A percentile compares a stretch with the other conserved stretches of the same genome.
Evolutionary conservation across 495 filamentous ascomycete species (phyloP).

Genomic region (Penicillium goetzii): DNA sequence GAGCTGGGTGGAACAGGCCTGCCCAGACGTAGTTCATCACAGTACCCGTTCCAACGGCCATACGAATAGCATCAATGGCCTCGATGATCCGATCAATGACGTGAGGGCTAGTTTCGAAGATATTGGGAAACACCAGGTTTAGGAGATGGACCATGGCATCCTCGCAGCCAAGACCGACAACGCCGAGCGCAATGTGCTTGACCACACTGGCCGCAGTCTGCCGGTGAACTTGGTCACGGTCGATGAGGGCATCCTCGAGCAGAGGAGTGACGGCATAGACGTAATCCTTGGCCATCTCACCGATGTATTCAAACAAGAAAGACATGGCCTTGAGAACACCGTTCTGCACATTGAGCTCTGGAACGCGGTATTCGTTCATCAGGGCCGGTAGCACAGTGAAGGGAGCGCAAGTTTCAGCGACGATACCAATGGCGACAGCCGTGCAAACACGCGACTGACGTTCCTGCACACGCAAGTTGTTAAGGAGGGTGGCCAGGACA

Average conservation of each 20-base stretch:
- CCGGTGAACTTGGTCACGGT: slow-evolving; percentile 97
- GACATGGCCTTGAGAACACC: slow-evolving; percentile 96
- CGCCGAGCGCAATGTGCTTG: slow-evolving; percentile 94
- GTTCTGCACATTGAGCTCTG: slow-evolving; percentile 98
- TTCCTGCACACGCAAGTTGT: slow-evolving; percentile 96
- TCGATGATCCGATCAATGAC: slow-evolving; percentile 98
- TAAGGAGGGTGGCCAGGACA: slow-evolving; percentile 92
- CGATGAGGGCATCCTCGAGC: slow-evolving; percentile 95
- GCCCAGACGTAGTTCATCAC: slow-evolving; percentile 99
- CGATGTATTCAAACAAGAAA: slow-evolving; percentile 99
- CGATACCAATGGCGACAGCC: slow-evolving; percentile 97
- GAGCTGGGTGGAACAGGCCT: slow-evolving; percentile 92
- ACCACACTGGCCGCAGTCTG: slow-evolving; percentile 96
- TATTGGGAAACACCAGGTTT: slow-evolving; percentile 93
- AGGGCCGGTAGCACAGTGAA: slow-evolving; percentile 98
- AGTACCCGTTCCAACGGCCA: slow-evolving; percentile 87
- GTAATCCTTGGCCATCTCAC: slow-evolving; percentile 99
- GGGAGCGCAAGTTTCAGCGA: slow-evolving; percentile 99
- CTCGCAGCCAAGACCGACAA: slow-evolving; percentile 96
- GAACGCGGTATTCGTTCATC: slow-evolving; percentile 99
- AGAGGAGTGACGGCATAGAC: slow-evolving; percentile 98
- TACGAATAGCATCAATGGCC: slow-evolving; percentile 93
- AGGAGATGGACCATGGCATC: slow-evolving; percentile 98
- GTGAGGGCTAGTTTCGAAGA: slow-evolving; percentile 98
- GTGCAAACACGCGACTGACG: slow-evolving; percentile 98